Conservation (phyloP, 1,139 yeast genomes). For the Geotrichum citri-aurantii region DNA sequence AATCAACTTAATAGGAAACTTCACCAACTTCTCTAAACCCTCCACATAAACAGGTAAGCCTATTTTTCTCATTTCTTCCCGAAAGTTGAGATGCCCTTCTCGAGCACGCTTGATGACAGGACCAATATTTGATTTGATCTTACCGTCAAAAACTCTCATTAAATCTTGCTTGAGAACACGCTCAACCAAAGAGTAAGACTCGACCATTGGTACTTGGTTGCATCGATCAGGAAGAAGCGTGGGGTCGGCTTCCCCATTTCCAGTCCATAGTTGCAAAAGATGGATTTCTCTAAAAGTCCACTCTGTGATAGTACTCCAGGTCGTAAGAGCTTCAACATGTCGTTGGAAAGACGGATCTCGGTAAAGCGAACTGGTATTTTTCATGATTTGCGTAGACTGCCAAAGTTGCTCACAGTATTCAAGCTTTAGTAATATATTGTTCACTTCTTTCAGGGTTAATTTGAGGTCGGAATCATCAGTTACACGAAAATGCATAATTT, state of each 20-base stretch:
- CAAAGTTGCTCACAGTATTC: constrained; percentile 71
- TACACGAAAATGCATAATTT: constrained; percentile 58
- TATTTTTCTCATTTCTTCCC: constrained; percentile 57
- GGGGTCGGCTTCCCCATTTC: constrained; percentile 69
- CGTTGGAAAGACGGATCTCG: constrained; percentile 58
- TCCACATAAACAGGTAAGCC: constrained; percentile 74
- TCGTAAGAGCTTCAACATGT: constrained; percentile 68
- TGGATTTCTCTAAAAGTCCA: constrained; percentile 58
- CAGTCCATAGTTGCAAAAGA: constrained; percentile 64
- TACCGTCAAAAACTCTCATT: constrained; percentile 51
- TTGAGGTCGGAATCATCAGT: constrained; percentile 30
- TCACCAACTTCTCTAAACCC: constrained; percentile 58
- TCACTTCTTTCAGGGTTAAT: constrained; percentile 44
- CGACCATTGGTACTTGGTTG: constrained; percentile 12
- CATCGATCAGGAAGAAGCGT: constrained; percentile 35
- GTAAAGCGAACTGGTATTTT: constrained; percentile 67
- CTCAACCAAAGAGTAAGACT: constrained; percentile 61
- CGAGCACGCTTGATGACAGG: constrained; percentile 79
- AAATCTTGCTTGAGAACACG: constrained; percentile 80
- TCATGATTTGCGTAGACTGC: constrained; percentile 77
- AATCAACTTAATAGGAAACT: constrained; percentile 73
- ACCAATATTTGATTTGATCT: constrained; percentile 55
- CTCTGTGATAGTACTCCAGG: constrained; percentile 76
- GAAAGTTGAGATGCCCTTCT: constrained; percentile 58
- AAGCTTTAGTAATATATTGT: constrained; percentile 51